Evolutionary conservation across 768 basidiomycete genomes (phyloP).

Genomic region (Termitomyces sp.): DNA sequence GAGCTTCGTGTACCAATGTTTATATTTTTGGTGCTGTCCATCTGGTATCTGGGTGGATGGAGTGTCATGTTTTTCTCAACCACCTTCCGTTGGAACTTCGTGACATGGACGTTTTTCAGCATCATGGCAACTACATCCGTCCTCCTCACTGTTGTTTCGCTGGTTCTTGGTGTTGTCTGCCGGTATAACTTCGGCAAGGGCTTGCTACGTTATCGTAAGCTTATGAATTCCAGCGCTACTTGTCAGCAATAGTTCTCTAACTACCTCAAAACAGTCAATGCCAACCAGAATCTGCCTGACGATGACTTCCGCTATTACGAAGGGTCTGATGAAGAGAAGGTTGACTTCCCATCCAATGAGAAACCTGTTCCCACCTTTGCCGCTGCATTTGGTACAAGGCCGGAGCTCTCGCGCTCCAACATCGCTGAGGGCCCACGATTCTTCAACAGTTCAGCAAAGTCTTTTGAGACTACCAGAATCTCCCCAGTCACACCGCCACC

Average conservation of each 20-base stretch:
- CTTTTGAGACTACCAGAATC: constrained; percentile 31
- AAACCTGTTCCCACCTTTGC: constrained; percentile 55
- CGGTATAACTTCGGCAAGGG: constrained; percentile 78
- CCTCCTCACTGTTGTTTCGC: constrained; percentile 47
- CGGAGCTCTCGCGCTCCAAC: constrained; percentile 33
- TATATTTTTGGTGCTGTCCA: constrained; percentile 56
- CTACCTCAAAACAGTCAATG: constrained; percentile 41
- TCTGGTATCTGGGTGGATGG: constrained; percentile 66
- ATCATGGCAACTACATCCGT: constrained; percentile 58
- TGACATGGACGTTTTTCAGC: constrained; percentile 72
- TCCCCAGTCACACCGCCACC: constrained; percentile 27
- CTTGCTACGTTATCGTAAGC: constrained; percentile 61
- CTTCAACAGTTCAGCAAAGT: constrained; percentile 35
- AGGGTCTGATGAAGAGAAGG: constrained; percentile 50
- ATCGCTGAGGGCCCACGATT: constrained; percentile 44
- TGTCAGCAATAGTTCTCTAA: constrained; percentile 8
- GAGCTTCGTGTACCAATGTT: constrained; percentile 59
- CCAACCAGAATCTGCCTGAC: constrained; percentile 44
- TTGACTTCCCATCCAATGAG: constrained; percentile 56
- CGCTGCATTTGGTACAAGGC: constrained; percentile 29
- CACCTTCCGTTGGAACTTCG: constrained; percentile 75
- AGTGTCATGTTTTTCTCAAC: constrained; percentile 67
- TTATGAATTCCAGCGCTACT: not conserved
- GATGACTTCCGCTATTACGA: constrained; percentile 26
- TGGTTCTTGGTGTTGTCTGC: constrained; percentile 64